phyloP scores from a whole-genome alignment of 176 grass and related monocot genomes.

The Oryza meyeriana region DNA sequence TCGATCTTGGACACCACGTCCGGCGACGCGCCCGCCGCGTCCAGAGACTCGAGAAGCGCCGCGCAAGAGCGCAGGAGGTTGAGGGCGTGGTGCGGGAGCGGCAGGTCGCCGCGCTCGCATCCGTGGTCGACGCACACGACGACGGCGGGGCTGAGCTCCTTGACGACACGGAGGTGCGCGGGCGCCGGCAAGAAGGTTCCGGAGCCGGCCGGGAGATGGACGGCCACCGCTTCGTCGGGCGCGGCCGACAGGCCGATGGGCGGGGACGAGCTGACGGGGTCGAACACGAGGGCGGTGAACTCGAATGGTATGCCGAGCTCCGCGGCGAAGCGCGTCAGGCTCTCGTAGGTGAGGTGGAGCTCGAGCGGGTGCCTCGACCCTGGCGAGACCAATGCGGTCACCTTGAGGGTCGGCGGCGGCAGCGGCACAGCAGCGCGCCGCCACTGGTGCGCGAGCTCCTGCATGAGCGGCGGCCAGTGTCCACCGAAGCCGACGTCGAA shows the following conservation, averaged over 20 bases:
- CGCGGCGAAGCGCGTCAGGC: conserved; percentile 43
- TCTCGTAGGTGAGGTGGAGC: conserved; percentile 48
- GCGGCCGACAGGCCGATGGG: background rate
- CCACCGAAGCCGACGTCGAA: conserved; percentile 49
- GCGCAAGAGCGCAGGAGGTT: conserved; percentile 38
- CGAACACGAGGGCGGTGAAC: conserved; percentile 40
- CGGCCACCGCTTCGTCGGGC: conserved; percentile 39
- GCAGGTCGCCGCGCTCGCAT: conserved; percentile 34
- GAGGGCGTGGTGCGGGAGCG: conserved; percentile 40
- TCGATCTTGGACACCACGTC: conserved; percentile 47
- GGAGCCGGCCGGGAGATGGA: conserved; percentile 41
- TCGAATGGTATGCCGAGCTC: conserved; percentile 47
- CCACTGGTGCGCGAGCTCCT: conserved; percentile 56
- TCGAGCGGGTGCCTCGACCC: conserved; percentile 48
- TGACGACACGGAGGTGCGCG: conserved; percentile 40
- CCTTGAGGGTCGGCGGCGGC: conserved; percentile 5
- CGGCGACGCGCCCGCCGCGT: conserved; percentile 21
- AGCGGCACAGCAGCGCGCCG: background rate
- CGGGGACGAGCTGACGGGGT: conserved; percentile 14
- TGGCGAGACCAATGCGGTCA: conserved; percentile 46
- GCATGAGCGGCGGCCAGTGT: conserved; percentile 63
- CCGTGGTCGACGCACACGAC: conserved; percentile 62
- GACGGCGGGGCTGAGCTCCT: conserved; percentile 48
- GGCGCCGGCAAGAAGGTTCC: background rate
- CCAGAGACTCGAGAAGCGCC: conserved; percentile 49